These are phyloP conservation scores for Aplosporella prunicola DNA, from an alignment of 2,329 filamentous ascomycete genomes.

Conservation along the genomic window DNA sequence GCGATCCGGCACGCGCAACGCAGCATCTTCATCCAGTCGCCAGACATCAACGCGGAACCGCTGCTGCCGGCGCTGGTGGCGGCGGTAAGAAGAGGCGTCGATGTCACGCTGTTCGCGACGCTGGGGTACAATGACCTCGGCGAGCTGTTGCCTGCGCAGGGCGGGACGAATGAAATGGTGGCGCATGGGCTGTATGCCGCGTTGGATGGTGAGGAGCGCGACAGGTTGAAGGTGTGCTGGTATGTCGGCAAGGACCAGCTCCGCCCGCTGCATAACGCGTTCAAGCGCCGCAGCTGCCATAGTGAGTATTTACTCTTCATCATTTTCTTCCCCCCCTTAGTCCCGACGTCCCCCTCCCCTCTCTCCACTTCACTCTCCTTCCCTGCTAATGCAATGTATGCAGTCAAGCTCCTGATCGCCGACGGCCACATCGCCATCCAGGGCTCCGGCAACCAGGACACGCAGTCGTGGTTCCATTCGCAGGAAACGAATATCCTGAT, in stretches of 20 bases:
- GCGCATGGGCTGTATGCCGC: slow-evolving; percentile 49
- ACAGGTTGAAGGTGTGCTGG: slow-evolving; percentile 52
- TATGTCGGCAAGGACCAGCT: slow-evolving; percentile 69
- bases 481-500: slow-evolving; percentile 72
- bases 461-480: slow-evolving; percentile 68
- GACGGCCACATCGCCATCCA: slow-evolving; percentile 61
- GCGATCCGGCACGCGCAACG: slow-evolving; percentile 54
- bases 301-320: slow-evolving; percentile 18
- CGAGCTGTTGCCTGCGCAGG: slow-evolving; percentile 65
- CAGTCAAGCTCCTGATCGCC: slow-evolving; percentile 63
- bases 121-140: slow-evolving; percentile 73
- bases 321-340: neutral
- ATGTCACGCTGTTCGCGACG: slow-evolving; percentile 62
- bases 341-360: too few relatives aligned
- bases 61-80: slow-evolving; percentile 53
- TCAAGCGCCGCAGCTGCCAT: slow-evolving; percentile 61
- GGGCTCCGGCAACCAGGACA: slow-evolving; percentile 72
- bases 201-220: slow-evolving; percentile 41
- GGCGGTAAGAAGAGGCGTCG: slow-evolving; percentile 57
- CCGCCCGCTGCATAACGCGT: slow-evolving; percentile 54
- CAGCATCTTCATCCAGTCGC: slow-evolving; percentile 68
- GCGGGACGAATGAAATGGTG: slow-evolving; percentile 66
- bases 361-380: neutral
- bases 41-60: slow-evolving; percentile 64
- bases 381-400: neutral